Evolutionary conservation across 768 basidiomycete genomes (phyloP).

Genomic region (Coprinopsis strossmayeri): DNA sequence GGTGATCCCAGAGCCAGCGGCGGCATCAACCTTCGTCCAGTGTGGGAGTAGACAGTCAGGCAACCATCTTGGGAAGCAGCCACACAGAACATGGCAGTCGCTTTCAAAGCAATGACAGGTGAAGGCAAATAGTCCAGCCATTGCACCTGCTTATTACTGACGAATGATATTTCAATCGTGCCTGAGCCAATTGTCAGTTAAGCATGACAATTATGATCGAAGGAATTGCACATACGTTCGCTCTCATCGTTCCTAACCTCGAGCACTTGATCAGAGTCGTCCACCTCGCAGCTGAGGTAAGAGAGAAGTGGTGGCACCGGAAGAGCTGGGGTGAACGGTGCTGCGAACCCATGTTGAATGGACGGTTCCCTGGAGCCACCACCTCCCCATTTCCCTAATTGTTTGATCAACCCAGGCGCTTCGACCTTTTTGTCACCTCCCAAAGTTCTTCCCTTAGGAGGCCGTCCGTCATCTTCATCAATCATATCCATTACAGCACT

Average conservation of each 20-base stretch:
- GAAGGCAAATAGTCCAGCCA: slow-evolving; percentile 89
- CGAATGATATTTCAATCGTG: slow-evolving; percentile 62
- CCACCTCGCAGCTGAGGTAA: slow-evolving; percentile 50
- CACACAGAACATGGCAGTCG: slow-evolving; percentile 63
- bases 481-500: slow-evolving; percentile 27
- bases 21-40: slow-evolving; percentile 76
- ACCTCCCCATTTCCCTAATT: slow-evolving; percentile 35
- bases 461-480: slow-evolving; percentile 29
- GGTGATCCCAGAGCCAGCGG: slow-evolving; percentile 67
- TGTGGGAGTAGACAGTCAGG: slow-evolving; percentile 78
- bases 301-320: slow-evolving; percentile 58
- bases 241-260: slow-evolving; percentile 75
- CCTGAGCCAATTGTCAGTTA: slow-evolving; percentile 25
- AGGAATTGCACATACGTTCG: not conserved
- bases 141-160: slow-evolving; percentile 60
- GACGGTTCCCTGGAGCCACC: slow-evolving; percentile 12
- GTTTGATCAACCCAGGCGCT: slow-evolving; percentile 43
- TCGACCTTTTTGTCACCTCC: slow-evolving; percentile 57
- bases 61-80: slow-evolving; percentile 74
- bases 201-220: not conserved
- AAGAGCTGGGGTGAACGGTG: slow-evolving; percentile 21
- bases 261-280: slow-evolving; percentile 60
- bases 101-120: slow-evolving; percentile 60
- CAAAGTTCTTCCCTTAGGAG: slow-evolving; percentile 49
- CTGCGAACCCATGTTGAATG: slow-evolving; percentile 18